Evolutionary conservation across 164 flowering plant genomes (phyloP).

Genomic region (Berberis thunbergii): DNA sequence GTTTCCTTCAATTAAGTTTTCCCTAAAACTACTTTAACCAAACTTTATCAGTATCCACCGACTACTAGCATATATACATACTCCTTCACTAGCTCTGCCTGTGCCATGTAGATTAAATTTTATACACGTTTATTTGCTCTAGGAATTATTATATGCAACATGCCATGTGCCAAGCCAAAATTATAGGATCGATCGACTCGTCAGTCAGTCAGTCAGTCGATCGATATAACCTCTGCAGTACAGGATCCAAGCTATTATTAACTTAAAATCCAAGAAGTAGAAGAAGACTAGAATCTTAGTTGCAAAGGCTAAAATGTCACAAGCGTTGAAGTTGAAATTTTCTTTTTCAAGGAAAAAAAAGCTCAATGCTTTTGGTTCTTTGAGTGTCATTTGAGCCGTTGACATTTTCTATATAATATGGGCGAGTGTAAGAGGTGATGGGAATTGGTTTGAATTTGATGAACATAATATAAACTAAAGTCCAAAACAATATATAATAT

Average conservation of each 20-base stretch:
- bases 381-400: conserved; percentile 12
- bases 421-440: conserved; percentile 4
- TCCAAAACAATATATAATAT: conserved; percentile 11
- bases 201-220: too few relatives aligned
- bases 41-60: too few relatives aligned
- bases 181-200: too few relatives aligned
- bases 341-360: background rate
- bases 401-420: conserved; percentile 11
- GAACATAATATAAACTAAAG: conserved; percentile 2
- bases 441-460: conserved; percentile 12
- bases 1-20: too few relatives aligned
- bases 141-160: too few relatives aligned
- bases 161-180: too few relatives aligned
- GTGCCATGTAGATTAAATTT: too few relatives aligned
- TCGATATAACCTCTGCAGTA: background rate
- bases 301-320: conserved; percentile 1
- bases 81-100: too few relatives aligned
- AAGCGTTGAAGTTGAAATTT: conserved; percentile 19
- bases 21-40: too few relatives aligned
- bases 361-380: conserved; percentile 4
- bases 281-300: background rate
- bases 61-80: too few relatives aligned
- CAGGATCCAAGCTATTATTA: background rate
- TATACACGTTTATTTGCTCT: too few relatives aligned
- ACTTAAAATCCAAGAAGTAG: background rate